Evolutionary conservation across 805 yeast genomes (phyloP), one percentile per base, ranked within the genome.

Genomic region (Metahyphopichia silvanorum): DNA sequence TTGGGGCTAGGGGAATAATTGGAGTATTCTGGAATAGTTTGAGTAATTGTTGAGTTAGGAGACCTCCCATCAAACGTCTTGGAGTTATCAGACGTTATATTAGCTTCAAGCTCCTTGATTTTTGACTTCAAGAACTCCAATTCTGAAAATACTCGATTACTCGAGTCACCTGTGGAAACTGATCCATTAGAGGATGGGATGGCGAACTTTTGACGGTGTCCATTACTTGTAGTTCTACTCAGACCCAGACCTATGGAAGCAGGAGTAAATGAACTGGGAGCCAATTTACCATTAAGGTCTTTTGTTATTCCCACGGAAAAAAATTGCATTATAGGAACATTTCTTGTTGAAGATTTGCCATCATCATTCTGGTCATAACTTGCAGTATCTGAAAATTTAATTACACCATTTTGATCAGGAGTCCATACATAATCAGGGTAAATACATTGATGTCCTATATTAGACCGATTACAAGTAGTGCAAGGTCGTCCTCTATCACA

Each of bases 71-170:
- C n/a, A n/a, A n/a, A n/a, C n/a, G n/a, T n/a, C n/a, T n/a, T n/a
- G n/a, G n/a, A n/a, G n/a, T n/a, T n/a, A n/a, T n/a, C n/a, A n/a
- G n/a, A 7, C 1, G 66, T 61, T 19, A 66, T 57, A 1, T 72
- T 62, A 1, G 70, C 68, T 42, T 72, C 78, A 4, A 72, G 58
- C 41, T 67, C 68, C 32, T 58, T 65, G 24, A 72, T 66, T 35
- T 69, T 62, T 31, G 36, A 46, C 40, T 60, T 71, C 47, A 48
- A 63, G 17, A 52, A 38, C 21, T 70, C 69, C 58, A 66, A 25
- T 2, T 46, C 49, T 2, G 39, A 33, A 23, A 32, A 35, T 10
- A 38, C 31, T 10, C 10, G 9, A 10, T 10, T 19, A 7, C 10
- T 10, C 7, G 21, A 19, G 10, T 19, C 10, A 10, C 21, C 21